These are phyloP conservation scores for Chlorella sp. DNA, from an alignment of 139 green algal genomes.

Conservation along the genomic window DNA sequence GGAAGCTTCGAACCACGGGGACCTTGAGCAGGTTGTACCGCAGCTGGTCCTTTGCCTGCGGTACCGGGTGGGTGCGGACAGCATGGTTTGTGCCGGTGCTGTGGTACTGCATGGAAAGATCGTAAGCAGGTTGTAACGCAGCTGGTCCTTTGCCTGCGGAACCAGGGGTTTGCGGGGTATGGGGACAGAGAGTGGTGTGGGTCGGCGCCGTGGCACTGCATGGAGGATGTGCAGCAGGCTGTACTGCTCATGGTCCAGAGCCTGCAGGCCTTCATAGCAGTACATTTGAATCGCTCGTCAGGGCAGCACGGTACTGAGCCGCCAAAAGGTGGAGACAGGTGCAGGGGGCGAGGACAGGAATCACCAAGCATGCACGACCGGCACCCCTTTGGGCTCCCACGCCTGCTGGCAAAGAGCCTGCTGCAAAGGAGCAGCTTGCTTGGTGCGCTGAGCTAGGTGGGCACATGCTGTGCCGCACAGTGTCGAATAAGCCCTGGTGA, in stretches of 20 bases:
- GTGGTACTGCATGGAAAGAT: no score
- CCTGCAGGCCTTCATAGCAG: no score
- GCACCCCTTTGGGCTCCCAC: neutral
- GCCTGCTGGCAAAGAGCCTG: neutral
- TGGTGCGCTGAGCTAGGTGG: no score
- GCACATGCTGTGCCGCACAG: no score
- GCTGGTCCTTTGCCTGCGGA: neutral
- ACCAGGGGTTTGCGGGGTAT: neutral
- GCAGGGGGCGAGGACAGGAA: neutral
- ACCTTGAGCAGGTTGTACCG: slow-evolving; percentile 60
- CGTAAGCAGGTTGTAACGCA: neutral
- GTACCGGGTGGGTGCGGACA: neutral
- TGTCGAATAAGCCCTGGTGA: no score
- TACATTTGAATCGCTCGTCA: no score
- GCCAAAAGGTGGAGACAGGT: neutral
- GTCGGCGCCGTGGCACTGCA: no score
- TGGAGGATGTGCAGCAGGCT: no score
- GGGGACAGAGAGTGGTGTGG: no score
- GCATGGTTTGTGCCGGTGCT: neutral
- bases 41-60: slow-evolving; percentile 55
- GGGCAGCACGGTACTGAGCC: neutral
- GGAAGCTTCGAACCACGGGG: slow-evolving; percentile 57
- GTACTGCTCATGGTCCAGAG: no score
- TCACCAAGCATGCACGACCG: no score
- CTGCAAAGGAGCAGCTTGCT: no score